These are phyloP conservation scores for Cryomyces minteri DNA, from an alignment of 495 filamentous ascomycete genomes.

Conservation along the genomic window DNA sequence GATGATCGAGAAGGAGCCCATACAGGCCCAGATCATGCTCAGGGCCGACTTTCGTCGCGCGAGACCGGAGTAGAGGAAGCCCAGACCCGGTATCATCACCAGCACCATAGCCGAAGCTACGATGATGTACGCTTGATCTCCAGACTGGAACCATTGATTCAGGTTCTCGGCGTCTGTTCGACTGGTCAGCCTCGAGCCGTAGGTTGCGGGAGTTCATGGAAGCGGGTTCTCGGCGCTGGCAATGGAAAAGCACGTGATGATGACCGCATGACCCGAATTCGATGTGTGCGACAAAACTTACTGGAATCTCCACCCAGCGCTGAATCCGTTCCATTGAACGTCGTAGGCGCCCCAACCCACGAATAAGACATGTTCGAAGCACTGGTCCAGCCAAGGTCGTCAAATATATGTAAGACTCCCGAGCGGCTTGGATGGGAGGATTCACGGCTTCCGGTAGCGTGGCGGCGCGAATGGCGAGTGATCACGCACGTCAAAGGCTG, in stretches of 20 bases:
- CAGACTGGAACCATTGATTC: conserved; percentile 71
- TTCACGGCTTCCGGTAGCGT: no score
- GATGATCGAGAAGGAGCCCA: conserved; percentile 43
- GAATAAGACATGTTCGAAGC: conserved; percentile 45
- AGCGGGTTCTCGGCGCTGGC: neutral
- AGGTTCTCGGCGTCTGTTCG: conserved; percentile 47
- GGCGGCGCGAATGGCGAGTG: no score
- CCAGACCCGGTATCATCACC: conserved; percentile 67
- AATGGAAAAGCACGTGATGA: neutral
- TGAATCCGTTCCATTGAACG: conserved; percentile 58
- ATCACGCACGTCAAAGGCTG: no score
- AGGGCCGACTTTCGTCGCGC: conserved; percentile 46
- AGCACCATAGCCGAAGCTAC: conserved; percentile 87
- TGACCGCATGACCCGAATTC: neutral
- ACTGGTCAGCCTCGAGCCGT: neutral
- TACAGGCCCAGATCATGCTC: conserved; percentile 54
- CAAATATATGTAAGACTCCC: no score
- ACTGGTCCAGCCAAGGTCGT: neutral
- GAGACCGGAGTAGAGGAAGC: conserved; percentile 50
- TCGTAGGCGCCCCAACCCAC: conserved; percentile 58
- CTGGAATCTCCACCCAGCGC: conserved; percentile 62
- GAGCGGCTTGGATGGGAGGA: no score
- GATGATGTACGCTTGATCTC: conserved; percentile 78
- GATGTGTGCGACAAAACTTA: conserved; percentile 27
- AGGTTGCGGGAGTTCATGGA: neutral